Conservation (phyloP, 108 stramenopile genomes). For the Aurantiochytrium sp. region DNA sequence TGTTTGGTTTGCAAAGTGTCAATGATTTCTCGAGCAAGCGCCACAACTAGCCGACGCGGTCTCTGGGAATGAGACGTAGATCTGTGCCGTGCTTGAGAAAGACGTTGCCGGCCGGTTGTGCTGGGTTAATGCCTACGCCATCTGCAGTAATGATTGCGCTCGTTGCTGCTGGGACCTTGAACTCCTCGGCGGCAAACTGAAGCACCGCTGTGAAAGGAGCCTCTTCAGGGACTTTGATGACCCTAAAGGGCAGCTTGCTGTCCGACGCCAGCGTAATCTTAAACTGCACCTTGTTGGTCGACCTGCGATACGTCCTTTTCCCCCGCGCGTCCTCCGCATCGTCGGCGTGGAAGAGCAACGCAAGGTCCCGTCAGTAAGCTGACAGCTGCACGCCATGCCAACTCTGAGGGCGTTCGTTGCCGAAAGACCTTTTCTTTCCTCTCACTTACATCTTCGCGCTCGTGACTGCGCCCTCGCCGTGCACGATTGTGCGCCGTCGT, state of each 20-base stretch:
- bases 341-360: too few relatives aligned
- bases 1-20: too few relatives aligned
- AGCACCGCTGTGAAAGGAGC: slow-evolving; percentile 22
- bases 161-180: slow-evolving; percentile 11
- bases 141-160: slow-evolving; percentile 20
- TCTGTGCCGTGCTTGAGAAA: slow-evolving; percentile 21
- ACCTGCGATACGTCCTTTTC: neutral
- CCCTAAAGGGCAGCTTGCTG: slow-evolving; percentile 10
- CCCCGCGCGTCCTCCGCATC: neutral
- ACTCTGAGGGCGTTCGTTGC: too few relatives aligned
- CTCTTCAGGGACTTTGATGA: slow-evolving; percentile 20
- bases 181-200: slow-evolving; percentile 21
- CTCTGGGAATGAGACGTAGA: slow-evolving; percentile 20
- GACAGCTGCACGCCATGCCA: too few relatives aligned
- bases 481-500: too few relatives aligned
- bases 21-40: too few relatives aligned
- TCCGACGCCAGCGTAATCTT: slow-evolving; percentile 22
- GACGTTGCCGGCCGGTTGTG: neutral
- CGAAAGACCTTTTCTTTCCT: too few relatives aligned
- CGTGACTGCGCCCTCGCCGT: too few relatives aligned
- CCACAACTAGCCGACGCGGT: neutral
- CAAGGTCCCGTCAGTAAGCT: too few relatives aligned
- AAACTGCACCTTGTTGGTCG: slow-evolving; percentile 6
- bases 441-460: too few relatives aligned
- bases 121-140: slow-evolving; percentile 20